Base-by-base conservation (phyloP, 257 asterid genomes). In the Nicotiana noctiflora region DNA sequence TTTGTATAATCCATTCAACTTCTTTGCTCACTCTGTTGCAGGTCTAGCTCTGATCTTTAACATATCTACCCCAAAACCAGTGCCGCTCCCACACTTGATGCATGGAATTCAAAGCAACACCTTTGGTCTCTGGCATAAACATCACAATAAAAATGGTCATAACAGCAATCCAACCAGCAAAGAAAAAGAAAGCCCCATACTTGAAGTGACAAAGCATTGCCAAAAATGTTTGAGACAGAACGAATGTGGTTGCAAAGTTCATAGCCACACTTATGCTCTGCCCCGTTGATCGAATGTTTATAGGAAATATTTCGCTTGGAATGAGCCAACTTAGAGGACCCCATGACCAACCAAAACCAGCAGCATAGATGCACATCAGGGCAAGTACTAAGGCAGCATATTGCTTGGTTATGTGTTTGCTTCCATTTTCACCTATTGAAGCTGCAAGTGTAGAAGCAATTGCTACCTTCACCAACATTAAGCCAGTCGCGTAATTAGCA, bases 261-360 rank as follows among this genome's bases (percentile, higher is more conserved):
- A 90, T 84, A 40, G 95, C 92, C 7, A 94, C 98, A 0, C 97
- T 93, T 9, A 94, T 86, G 55, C 97, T 93, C 85, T 92, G 98
- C 19, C 98, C 97, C 0, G 95, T 96, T 0, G 98, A 93, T 2
- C 97, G 85, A 0, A 97, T 93, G 88, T 93, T 97, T n/a, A 94
- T 59, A 0, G 97, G 94, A 82, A 93, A 93, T 0, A 92, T 93
- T 88, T 93, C 97, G 25, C 97, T 93, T 0, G 97, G 98, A 63
- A 92, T 90, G 0, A 93, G 91, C 97, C 98, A 94, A 25, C 97
- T 97, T 44, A 94, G 89, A 6, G 98, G 98, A 1, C 97, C 98
- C 98, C 98, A 92, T 2, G 98, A 94, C 97, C 98, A 94, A 1
- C 97, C 98, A 62, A 93, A 93, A 0, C 94, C 77, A 2, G 97